These are phyloP conservation scores for Pythium vanterpoolii DNA, from an alignment of 352 stramenopile genomes.

Conservation along the genomic window DNA sequence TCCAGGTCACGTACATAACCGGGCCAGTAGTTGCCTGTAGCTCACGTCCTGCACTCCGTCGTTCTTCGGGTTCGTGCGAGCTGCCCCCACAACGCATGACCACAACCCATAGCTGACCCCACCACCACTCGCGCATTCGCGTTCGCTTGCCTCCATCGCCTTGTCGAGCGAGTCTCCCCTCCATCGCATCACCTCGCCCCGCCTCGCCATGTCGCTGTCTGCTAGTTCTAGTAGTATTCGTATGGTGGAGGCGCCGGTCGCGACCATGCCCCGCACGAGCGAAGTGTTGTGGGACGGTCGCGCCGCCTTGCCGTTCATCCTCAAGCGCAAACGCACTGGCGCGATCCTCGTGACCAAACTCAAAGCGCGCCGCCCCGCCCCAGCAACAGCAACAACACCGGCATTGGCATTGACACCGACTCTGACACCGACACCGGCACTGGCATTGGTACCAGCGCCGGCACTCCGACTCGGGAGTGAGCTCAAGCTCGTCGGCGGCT, in stretches of 20 bases:
- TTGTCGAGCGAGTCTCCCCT: not conserved
- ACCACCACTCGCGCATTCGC: not conserved
- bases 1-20: conserved; percentile 4
- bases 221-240: not conserved
- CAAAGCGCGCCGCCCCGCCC: conserved; percentile 17
- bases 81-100: too few relatives aligned
- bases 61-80: not conserved
- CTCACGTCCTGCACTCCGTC: not conserved
- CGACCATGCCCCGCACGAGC: conserved; percentile 34
- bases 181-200: too few relatives aligned
- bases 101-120: too few relatives aligned
- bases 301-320: conserved; percentile 55
- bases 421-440: too few relatives aligned
- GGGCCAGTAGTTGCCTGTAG: not conserved
- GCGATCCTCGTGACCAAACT: conserved; percentile 68
- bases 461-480: conserved; percentile 61
- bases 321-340: conserved; percentile 72
- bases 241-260: not conserved
- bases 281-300: conserved; percentile 70
- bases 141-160: not conserved
- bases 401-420: too few relatives aligned
- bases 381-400: conserved; percentile 7
- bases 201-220: conserved; percentile 2
- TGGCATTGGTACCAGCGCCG: too few relatives aligned
- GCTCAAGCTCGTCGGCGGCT: conserved; percentile 71